Evolutionary conservation across 2,329 filamentous ascomycete genomes (phyloP), one percentile per base, ranked within the genome.

Genomic region (Thelonectria olida): DNA sequence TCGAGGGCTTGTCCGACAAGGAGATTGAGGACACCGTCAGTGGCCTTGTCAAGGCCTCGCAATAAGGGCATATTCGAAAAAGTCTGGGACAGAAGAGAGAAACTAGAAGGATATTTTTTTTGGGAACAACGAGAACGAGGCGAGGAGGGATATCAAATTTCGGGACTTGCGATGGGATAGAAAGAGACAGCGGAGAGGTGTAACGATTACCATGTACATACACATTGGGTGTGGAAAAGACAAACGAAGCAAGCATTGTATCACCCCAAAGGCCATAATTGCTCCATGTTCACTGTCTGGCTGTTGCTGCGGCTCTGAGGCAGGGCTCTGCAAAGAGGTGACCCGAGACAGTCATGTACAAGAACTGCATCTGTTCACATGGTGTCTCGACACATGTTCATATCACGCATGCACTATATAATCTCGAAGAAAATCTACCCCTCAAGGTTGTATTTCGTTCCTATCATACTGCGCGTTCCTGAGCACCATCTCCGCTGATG

Each of bases 1-100:
- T 88, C 72, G 84, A 88, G 78, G 85, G 85, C 34, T 75, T 88
- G 51, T 80, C 82, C 54, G 85, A 88, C 70, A 86, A 88, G 78
- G 81, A 88, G 75, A 86, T 88, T 65, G 86, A 88, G 75, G 85
- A 88, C 9, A 73, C 85, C 2, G 84, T 88, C 31, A 78, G 84
- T 39, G 79, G 80, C 34, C 76, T 88, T 60, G 85, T 88, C 48
- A 84, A 84, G 79, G 61, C 61, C 36, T 23, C 61, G 47, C 65
- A 68, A 67, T 68, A 66, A 61, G 36, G 42, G 44, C 19, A 12
- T 8, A 4, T 4, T 22, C 6, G 45, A 55, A 38, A 27, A 36
- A 38, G 9, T 10, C 7, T 3, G 17, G 12, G 34, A 34, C 4
- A 15, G 17, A 22, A 55, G 20, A 25, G 28, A 23, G n/a, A 48